These are phyloP conservation scores for Fraxinus angustifolia DNA, from an alignment of 305 asterid species.

Conservation along the genomic window DNA sequence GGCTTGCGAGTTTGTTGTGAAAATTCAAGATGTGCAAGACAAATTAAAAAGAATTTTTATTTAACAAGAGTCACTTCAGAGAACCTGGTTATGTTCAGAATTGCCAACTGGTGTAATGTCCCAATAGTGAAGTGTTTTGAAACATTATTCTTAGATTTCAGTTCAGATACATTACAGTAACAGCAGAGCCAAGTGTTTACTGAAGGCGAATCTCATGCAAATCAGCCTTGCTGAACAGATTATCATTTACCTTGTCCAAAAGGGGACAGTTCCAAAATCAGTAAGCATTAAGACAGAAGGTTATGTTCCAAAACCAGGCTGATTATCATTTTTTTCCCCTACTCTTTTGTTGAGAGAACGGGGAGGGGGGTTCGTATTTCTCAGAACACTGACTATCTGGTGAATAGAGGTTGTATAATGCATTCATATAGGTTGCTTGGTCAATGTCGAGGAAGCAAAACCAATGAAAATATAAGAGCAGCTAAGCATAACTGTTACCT, in stretches of 20 bases:
- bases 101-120: background rate
- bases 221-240: background rate
- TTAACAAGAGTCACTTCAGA: background rate
- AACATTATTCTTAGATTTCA: background rate
- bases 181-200: background rate
- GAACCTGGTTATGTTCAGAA: background rate
- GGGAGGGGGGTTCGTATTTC: background rate
- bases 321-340: background rate
- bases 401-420: background rate
- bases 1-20: background rate
- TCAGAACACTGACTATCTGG: background rate
- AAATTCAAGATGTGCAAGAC: background rate
- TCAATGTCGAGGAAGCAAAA: background rate
- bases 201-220: background rate
- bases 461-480: background rate
- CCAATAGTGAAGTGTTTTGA: background rate
- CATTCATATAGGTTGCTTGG: background rate
- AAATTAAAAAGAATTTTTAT: background rate
- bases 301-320: background rate
- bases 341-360: background rate
- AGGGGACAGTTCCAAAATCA: background rate
- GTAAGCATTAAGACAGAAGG: background rate
- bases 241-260: background rate
- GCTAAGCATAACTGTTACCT: background rate
- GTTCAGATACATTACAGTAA: background rate